Evolutionary conservation across 1,139 yeast genomes (phyloP), one percentile per base, ranked within the genome.

Genomic region (Candida sp.): DNA sequence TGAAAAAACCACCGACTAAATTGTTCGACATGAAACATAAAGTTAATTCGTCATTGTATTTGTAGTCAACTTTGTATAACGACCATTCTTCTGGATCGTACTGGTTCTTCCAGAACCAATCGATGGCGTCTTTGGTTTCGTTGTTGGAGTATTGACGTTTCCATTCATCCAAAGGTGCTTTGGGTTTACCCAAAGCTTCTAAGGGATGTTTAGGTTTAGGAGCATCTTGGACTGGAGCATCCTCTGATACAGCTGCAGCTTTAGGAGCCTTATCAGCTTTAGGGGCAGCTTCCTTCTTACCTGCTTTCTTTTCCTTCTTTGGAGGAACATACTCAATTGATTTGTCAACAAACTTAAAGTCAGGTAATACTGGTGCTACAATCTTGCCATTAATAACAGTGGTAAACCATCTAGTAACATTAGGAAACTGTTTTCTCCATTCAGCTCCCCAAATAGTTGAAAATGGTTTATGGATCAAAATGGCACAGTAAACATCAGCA

Each of bases 11-110:
- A 68, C 98, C 98, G 66, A 93, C 77, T 73, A 90, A 83, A 85
- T 93, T 93, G 84, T 90, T 90, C 58, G 99, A 89, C 99, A 93
- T 93, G 78, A 93, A 93, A 57, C 97, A 87, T 73, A 87, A 75
- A 58, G 97, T 91, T 71, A 93, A 83, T 79, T 93, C 99, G 60
- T 93, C 98, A 70, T 93, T 91, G 82, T 93, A 93, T 82, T 87
- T 89, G 90, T 87, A 93, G 67, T 84, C 96, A 61, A 91, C 96
- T 79, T 80, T 88, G 90, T 90, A 93, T 61, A 93, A 72, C 49
- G 98, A 91, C 89, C 91, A 93, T 73, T 93, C 98, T 57, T 84
- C 80, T 55, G 95, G 82, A 75, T 91, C 84, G 80, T 80, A 91
- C 77, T 87, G 83, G 70, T 87, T 86, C 54, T 74, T 63, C 97